These are phyloP conservation scores for Dillenia turbinata DNA, from an alignment of 164 flowering plant species.

Conservation along the genomic window DNA sequence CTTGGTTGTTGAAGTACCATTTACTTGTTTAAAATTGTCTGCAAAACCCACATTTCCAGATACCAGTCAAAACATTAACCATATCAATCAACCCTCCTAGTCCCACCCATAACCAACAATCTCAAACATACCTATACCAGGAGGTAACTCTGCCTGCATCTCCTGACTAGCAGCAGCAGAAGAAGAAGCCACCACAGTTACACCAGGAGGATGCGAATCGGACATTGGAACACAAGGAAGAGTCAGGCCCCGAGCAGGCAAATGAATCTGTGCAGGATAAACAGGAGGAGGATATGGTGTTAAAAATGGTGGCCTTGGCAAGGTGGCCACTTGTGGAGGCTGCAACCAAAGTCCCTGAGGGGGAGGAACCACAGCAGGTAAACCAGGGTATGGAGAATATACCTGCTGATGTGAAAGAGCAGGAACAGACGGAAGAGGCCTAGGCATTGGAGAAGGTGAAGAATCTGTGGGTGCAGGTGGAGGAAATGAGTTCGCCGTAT, in stretches of 20 bases:
- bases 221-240: slow-evolving; percentile 44
- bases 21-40: slow-evolving; percentile 37
- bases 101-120: not conserved
- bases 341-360: slow-evolving; percentile 75
- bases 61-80: slow-evolving; percentile 1
- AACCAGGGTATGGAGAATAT: slow-evolving; percentile 39
- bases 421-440: slow-evolving; percentile 28
- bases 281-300: slow-evolving; percentile 45
- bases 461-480: slow-evolving; percentile 26
- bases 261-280: slow-evolving; percentile 46
- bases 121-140: slow-evolving; percentile 51
- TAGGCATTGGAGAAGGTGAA: slow-evolving; percentile 21
- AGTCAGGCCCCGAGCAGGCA: slow-evolving; percentile 39
- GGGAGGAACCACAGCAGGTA: slow-evolving; percentile 42
- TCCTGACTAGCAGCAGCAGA: slow-evolving; percentile 24
- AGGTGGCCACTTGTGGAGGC: slow-evolving; percentile 48
- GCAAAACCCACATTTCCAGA: slow-evolving; percentile 13
- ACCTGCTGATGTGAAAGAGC: slow-evolving; percentile 38
- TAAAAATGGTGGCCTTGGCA: slow-evolving; percentile 54
- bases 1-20: slow-evolving; percentile 16
- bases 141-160: slow-evolving; percentile 37
- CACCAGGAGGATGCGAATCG: slow-evolving; percentile 68
- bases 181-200: slow-evolving; percentile 31
- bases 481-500: slow-evolving; percentile 19
- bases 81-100: not conserved